A percentile compares a stretch with the other conserved stretches of the same genome.
phyloP scores from a whole-genome alignment of 2,329 filamentous ascomycete genomes.

The Colletotrichum chlorophyti region DNA sequence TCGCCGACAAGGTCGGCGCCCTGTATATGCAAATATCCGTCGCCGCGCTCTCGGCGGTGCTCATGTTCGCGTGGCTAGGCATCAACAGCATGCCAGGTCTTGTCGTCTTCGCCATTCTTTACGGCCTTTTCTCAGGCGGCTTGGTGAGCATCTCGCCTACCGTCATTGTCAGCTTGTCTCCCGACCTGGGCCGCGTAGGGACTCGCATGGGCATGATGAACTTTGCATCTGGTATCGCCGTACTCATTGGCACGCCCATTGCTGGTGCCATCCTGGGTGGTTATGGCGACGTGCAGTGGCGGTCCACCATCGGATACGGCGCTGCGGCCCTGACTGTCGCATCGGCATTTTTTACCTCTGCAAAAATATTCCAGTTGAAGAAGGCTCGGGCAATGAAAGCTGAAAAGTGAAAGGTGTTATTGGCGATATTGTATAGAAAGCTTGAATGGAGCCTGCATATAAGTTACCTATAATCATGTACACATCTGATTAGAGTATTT shows the following conservation, averaged over 20 bases:
- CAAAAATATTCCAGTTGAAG: slow-evolving; percentile 25
- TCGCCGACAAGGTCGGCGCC: slow-evolving; percentile 51
- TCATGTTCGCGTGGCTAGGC: slow-evolving; percentile 49
- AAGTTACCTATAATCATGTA: too few relatives aligned
- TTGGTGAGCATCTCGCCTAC: slow-evolving; percentile 50
- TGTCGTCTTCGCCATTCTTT: slow-evolving; percentile 49
- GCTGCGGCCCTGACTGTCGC: slow-evolving; percentile 20
- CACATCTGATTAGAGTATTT: too few relatives aligned
- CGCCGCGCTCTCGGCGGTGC: slow-evolving; percentile 39
- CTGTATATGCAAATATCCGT: slow-evolving; percentile 45
- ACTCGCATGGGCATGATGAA: slow-evolving; percentile 45
- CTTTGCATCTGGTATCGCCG: slow-evolving; percentile 45
- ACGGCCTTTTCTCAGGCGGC: slow-evolving; percentile 54
- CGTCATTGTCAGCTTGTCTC: slow-evolving; percentile 43
- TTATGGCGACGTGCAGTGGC: slow-evolving; percentile 17
- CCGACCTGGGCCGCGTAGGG: slow-evolving; percentile 43
- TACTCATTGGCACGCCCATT: slow-evolving; percentile 55
- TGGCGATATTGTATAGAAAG: background rate
- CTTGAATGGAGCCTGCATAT: background rate
- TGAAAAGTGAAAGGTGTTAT: background rate
- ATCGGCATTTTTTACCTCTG: slow-evolving; percentile 12
- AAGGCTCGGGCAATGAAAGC: background rate
- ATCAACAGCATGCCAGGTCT: slow-evolving; percentile 43
- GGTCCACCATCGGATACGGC: slow-evolving; percentile 26
- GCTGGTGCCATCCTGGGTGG: slow-evolving; percentile 41